These are phyloP conservation scores for Apophysomyces sp. DNA, from an alignment of 371 early-diverging fungal species.

Conservation along the genomic window DNA sequence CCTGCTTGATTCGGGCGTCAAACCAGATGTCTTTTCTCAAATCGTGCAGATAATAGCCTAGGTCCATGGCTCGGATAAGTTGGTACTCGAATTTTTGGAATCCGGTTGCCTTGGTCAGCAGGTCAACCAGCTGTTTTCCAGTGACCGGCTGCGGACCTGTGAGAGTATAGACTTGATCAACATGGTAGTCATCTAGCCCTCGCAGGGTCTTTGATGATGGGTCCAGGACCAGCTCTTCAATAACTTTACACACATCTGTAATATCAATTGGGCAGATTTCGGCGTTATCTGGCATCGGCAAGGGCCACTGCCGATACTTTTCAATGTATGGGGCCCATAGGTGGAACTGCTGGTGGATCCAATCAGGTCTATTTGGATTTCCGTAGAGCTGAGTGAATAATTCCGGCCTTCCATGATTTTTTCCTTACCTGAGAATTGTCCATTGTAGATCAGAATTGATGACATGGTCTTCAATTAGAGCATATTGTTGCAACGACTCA, in stretches of 20 bases:
- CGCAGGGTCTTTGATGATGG: neutral
- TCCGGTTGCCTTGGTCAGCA: constrained; percentile 24
- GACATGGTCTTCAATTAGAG: constrained; percentile 36
- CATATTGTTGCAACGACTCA: constrained; percentile 29
- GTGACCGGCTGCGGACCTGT: constrained; percentile 36
- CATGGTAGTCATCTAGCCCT: constrained; percentile 23
- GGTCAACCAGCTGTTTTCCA: constrained; percentile 20
- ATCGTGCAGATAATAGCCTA: constrained; percentile 25
- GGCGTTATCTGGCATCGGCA: constrained; percentile 25
- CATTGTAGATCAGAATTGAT: constrained; percentile 29
- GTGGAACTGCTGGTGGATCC: constrained; percentile 41
- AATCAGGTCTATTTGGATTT: constrained; percentile 36
- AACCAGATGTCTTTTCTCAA: constrained; percentile 38
- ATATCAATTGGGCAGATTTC: constrained; percentile 44
- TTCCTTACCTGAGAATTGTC: constrained; percentile 38
- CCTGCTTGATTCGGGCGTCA: constrained; percentile 42
- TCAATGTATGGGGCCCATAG: constrained; percentile 33
- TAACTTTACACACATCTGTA: constrained; percentile 28
- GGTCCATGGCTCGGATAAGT: constrained; percentile 33
- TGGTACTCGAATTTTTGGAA: constrained; percentile 20
- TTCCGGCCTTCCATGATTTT: neutral
- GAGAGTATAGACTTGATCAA: constrained; percentile 35
- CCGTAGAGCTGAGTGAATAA: neutral
- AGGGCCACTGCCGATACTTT: constrained; percentile 8
- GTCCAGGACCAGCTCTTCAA: constrained; percentile 18